These are phyloP conservation scores for Chondrostereum purpureum DNA, from an alignment of 1,284 basidiomycete species.

Conservation along the genomic window DNA sequence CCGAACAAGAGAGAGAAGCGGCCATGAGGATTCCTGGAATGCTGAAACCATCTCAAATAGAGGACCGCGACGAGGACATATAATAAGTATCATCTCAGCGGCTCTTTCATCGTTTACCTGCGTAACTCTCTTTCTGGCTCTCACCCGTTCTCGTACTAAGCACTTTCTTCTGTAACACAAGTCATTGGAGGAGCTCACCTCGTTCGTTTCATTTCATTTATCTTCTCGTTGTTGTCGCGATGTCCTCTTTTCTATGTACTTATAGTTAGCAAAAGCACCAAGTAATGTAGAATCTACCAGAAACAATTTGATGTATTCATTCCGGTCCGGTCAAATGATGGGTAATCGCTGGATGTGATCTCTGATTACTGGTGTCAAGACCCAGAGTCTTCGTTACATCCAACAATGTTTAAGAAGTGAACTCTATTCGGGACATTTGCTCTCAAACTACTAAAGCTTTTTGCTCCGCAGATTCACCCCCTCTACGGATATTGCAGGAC, in stretches of 20 bases:
- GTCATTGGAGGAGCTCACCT: no score
- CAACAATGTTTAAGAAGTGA: slow-evolving; percentile 70
- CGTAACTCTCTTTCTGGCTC: slow-evolving; percentile 5
- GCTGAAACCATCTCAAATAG: slow-evolving; percentile 92
- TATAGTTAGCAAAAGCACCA: slow-evolving; percentile 12
- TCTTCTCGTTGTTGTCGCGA: slow-evolving; percentile 9
- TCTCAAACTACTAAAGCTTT: not conserved
- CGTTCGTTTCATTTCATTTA: not conserved
- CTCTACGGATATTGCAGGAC: slow-evolving; percentile 84
- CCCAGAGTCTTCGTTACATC: no score
- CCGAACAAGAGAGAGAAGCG: slow-evolving; percentile 78
- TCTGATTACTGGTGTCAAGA: no score
- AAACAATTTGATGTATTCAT: slow-evolving; percentile 8
- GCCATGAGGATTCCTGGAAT: slow-evolving; percentile 97
- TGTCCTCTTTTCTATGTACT: slow-evolving; percentile 16
- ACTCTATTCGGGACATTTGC: slow-evolving; percentile 1
- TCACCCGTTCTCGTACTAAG: not conserved
- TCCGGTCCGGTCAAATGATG: no score
- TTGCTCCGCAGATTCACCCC: slow-evolving; percentile 65
- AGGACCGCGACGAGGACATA: slow-evolving; percentile 86
- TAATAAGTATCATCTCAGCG: slow-evolving; percentile 31
- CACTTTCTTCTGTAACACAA: not conserved
- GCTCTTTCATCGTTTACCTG: slow-evolving; percentile 14
- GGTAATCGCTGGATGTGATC: no score
- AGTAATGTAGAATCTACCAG: slow-evolving; percentile 4